Percentiles rank a stretch among this genome's conserved stretches.
Conservation (phyloP, 2,329 filamentous ascomycete species). For the Trichoderma atrobrunneum region DNA sequence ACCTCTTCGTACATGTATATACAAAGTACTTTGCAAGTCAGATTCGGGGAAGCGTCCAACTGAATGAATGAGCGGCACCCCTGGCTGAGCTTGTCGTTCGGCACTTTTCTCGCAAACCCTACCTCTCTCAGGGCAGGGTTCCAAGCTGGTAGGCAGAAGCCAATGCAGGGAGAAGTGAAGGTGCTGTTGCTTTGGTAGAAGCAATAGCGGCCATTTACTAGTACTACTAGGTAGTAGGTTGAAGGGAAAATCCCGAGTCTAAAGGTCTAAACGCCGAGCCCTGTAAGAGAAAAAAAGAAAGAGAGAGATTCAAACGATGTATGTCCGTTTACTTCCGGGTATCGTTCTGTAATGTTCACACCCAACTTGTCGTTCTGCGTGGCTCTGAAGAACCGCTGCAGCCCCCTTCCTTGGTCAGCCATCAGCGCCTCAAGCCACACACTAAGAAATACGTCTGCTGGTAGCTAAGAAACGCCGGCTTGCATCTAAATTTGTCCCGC, state of each 20-base stretch:
- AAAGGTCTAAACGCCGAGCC: neutral
- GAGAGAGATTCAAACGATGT: neutral
- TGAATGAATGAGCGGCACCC: neutral
- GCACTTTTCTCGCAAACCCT: constrained; percentile 3
- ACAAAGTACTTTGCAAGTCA: neutral
- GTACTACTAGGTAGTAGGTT: neutral
- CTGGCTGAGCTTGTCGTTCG: neutral
- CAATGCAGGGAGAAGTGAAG: neutral
- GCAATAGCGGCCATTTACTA: neutral
- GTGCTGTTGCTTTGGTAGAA: neutral
- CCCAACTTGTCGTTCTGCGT: neutral
- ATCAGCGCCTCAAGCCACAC: neutral
- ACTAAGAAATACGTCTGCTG: neutral
- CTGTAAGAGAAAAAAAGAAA: neutral
- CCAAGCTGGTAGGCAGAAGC: neutral
- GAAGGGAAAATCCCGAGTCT: neutral
- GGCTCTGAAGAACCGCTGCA: neutral
- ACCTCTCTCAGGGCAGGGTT: neutral
- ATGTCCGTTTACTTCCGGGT: neutral
- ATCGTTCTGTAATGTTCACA: neutral
- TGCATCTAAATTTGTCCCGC: neutral
- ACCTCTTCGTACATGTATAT: neutral
- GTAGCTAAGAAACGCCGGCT: neutral
- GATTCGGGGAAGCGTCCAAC: neutral
- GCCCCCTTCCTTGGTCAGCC: neutral